Conservation (phyloP, 495 filamentous ascomycete species). For the Durotheca rogersii region DNA sequence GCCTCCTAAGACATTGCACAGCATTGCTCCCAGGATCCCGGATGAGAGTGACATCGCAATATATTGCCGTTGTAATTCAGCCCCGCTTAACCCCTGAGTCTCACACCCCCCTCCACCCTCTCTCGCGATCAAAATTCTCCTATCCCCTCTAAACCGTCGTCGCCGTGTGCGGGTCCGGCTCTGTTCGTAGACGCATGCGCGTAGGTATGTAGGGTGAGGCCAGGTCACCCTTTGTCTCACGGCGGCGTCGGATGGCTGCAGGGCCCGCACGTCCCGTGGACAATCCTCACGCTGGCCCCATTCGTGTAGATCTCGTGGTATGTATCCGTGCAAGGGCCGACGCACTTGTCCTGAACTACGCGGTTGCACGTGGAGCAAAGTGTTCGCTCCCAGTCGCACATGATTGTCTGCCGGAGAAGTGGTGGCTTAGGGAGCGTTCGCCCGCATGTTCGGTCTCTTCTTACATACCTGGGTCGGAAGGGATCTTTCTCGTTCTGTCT, state of each 20-base stretch:
- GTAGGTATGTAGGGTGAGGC: background rate
- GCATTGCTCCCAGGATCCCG: too few relatives aligned
- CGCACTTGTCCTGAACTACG: conserved; percentile 5
- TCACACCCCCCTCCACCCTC: too few relatives aligned
- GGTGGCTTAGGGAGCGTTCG: too few relatives aligned
- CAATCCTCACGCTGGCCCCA: conserved; percentile 2
- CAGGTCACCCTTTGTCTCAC: background rate
- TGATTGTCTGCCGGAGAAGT: background rate
- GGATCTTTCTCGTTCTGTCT: too few relatives aligned
- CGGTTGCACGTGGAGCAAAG: conserved; percentile 4
- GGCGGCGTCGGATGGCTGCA: conserved; percentile 2
- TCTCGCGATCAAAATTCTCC: too few relatives aligned
- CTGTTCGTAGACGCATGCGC: background rate
- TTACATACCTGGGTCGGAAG: conserved; percentile 1
- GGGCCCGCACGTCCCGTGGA: conserved; percentile 2
- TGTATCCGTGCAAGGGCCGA: background rate
- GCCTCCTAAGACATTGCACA: too few relatives aligned
- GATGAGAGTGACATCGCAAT: too few relatives aligned
- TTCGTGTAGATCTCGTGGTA: conserved; percentile 3
- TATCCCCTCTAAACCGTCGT: too few relatives aligned
- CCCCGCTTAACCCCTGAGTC: too few relatives aligned
- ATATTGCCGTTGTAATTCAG: too few relatives aligned
- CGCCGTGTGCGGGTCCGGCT: too few relatives aligned
- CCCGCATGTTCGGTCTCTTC: background rate
- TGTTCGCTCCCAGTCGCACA: conserved; percentile 9